Percentiles rank a stretch among this genome's conserved stretches.
Evolutionary conservation across 2,329 filamentous ascomycete species (phyloP).

Genomic region (Sarocladiaceae sp.): DNA sequence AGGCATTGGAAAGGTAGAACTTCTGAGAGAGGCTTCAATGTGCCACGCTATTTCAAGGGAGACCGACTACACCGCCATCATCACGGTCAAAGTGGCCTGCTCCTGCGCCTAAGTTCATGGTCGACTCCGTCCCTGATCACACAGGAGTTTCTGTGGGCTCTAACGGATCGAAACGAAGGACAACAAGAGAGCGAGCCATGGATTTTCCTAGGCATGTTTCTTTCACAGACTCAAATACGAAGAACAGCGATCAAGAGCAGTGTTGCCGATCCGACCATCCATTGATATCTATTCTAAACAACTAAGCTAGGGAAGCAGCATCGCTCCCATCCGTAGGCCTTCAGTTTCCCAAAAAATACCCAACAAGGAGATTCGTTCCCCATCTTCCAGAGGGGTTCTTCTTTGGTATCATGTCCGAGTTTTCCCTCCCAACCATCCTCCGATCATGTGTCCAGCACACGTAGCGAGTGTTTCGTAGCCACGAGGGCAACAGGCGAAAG

Average conservation of each 20-base stretch:
- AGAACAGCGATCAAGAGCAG: neutral
- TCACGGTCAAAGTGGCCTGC: no score
- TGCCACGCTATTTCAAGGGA: no score
- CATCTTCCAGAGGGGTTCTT: neutral
- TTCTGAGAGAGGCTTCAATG: no score
- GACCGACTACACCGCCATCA: no score
- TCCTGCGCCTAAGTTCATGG: no score
- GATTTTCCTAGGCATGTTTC: neutral
- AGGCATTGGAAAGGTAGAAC: no score
- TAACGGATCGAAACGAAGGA: no score
- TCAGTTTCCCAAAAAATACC: neutral
- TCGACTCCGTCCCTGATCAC: no score
- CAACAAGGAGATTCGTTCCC: constrained; percentile 6
- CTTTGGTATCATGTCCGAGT: neutral
- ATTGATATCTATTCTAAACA: constrained; percentile 7
- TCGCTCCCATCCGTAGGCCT: neutral
- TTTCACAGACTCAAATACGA: neutral
- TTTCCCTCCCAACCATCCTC: neutral
- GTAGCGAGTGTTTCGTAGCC: neutral
- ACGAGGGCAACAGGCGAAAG: no score
- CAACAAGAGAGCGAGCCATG: no score
- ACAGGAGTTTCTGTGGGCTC: no score
- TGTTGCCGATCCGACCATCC: neutral
- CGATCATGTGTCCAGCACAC: constrained; percentile 8
- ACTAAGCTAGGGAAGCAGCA: neutral